Percentiles rank a stretch among this genome's conserved stretches.
These are phyloP conservation scores for Nothophytophthora sp. DNA, from an alignment of 352 stramenopile genomes.

Conservation along the genomic window DNA sequence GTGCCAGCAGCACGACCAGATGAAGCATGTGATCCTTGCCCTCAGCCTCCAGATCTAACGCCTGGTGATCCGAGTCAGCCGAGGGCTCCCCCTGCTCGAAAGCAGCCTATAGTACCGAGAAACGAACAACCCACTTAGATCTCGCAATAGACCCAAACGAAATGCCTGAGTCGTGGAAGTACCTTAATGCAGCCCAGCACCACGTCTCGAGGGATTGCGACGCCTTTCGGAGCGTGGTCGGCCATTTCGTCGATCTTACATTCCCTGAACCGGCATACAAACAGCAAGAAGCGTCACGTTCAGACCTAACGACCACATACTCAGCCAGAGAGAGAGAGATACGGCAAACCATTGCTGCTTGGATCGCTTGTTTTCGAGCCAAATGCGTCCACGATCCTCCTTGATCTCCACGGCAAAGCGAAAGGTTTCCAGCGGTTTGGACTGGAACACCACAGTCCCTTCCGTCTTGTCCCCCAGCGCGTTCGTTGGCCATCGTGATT, in stretches of 20 bases:
- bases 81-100: background rate
- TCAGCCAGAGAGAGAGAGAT: too few relatives aligned
- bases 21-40: background rate
- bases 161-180: too few relatives aligned
- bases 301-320: too few relatives aligned
- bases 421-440: background rate
- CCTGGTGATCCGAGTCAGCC: background rate
- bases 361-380: constrained; percentile 2
- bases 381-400: background rate
- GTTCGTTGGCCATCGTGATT: too few relatives aligned
- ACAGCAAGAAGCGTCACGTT: background rate
- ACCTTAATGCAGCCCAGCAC: constrained; percentile 2
- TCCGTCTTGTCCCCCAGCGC: background rate
- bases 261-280: constrained; percentile 3
- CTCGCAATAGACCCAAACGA: too few relatives aligned
- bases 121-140: too few relatives aligned
- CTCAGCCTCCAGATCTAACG: background rate
- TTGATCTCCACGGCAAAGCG: background rate
- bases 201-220: background rate
- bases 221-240: background rate
- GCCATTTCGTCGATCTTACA: constrained; percentile 1
- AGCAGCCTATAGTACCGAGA: constrained; percentile 1
- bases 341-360: constrained; percentile 10
- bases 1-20: background rate
- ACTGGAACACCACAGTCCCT: background rate